phyloP scores from a whole-genome alignment of 179 eudicot genomes.

The Beta lomatogona region DNA sequence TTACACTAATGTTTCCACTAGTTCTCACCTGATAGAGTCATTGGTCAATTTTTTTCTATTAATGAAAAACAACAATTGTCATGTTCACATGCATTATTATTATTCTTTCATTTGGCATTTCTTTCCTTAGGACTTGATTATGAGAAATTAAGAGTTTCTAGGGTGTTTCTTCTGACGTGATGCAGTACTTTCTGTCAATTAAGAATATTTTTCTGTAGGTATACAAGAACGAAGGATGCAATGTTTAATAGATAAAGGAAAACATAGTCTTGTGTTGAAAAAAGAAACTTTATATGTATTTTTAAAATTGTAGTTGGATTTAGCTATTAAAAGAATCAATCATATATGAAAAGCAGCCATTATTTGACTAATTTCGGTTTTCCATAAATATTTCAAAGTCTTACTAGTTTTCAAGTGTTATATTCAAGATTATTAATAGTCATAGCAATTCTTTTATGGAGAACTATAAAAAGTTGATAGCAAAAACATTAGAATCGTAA shows the following conservation, averaged over 20 bases:
- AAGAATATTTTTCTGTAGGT: neutral
- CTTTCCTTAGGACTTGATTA: neutral
- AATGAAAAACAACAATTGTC: neutral
- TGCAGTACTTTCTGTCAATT: neutral
- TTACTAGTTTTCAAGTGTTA: too few species aligned
- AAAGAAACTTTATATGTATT: too few species aligned
- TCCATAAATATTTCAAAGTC: too few species aligned
- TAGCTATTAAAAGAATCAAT: too few species aligned
- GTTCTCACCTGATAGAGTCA: neutral
- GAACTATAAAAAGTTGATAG: too few species aligned
- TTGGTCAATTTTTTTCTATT: neutral
- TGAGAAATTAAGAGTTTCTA: neutral
- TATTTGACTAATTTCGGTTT: too few species aligned
- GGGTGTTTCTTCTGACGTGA: neutral
- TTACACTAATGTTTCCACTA: conserved; percentile 12
- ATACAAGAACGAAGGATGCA: neutral
- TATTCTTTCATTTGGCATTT: neutral
- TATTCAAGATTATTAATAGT: too few species aligned
- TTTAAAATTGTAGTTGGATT: too few species aligned
- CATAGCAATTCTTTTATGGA: too few species aligned
- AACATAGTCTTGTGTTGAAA: too few species aligned
- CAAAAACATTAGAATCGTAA: too few species aligned
- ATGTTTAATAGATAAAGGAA: neutral
- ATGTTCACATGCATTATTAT: conserved; percentile 8
- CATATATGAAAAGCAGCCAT: too few species aligned